Evolutionary conservation across 768 basidiomycete species (phyloP), one percentile per base, ranked within the genome.

Genomic region (Piloderma croceum): DNA sequence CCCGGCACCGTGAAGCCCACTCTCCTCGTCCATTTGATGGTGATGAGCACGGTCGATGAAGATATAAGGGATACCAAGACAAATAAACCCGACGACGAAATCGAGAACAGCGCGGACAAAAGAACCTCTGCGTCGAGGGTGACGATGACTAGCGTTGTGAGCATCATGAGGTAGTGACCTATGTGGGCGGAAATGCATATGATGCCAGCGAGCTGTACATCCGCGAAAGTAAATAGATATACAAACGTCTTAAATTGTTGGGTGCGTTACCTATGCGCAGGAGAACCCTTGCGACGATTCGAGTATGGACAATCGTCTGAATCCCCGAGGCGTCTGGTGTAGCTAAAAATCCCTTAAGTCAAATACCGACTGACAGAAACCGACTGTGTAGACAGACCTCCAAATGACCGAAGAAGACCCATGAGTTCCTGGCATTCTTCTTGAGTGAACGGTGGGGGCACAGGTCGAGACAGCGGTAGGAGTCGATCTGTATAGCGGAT

Each of bases 41-140:
- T 65, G 59, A 31, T 68, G 62, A 7, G 70, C 52, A 38, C 78
- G 74, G 38, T 75, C 73, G 47, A 76, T 59, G 64, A 88, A 86
- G 42, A 90, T 59, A 59, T 81, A 88, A 1, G 88, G 88, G 36
- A 90, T 79, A 3, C 88, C 88, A 7, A 90, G 71, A 53, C 83
- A 85, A 18, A 90, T 46, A 46, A 73, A 64, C 0, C 79, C 76
- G 41, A 82, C 58, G 31, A 85, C 22, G 51, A 86, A 57, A 54
- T 85, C 81, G 36, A 76, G 41, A 23, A 78, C 44, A 3, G 66
- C 68, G 29, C 81, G 76, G 21, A 65, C 42, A 53, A 84, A 64
- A 0, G 68, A 60, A 1, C 61, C 53, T 22, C 67, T 59, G 33
- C 62, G 63, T 23, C 54, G 52, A 18, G 54, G 50, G 29, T 54